Evolutionary conservation across 768 basidiomycete species (phyloP), one percentile per base, ranked within the genome.

Genomic region (Dendrothele bispora): DNA sequence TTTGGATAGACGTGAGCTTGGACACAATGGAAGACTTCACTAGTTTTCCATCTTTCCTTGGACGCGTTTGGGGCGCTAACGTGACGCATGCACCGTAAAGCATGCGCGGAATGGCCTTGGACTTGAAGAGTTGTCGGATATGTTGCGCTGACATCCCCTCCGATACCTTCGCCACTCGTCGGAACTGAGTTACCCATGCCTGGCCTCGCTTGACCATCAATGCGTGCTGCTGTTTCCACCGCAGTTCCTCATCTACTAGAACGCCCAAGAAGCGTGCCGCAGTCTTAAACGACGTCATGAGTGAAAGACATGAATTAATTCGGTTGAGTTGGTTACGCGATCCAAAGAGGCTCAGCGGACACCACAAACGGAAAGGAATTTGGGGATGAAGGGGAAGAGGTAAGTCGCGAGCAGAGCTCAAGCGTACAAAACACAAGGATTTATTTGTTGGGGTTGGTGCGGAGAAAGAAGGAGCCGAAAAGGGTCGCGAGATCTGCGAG

Each of bases 401-500:
- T n/a, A 40, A 60, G 42, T 62, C 68, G 82, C 84, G 84, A 86
- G 84, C 78, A 63, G 71, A 64, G 78, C 86, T 85, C 83, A 82
- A 85, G 83, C 83, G 82, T 64, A 69, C 66, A 69, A 66, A 60
- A 66, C 56, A 63, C 55, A 56, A 52, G 61, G 56, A 56, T n/a
- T n/a, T 55, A 52, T 63, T 54, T 51, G 55, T 55, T 51, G 51
- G 57, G 69, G 68, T 76, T 85, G 79, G 61, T 57, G 56, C 67
- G 70, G 68, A 75, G 86, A 78, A 15, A n/a, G 15, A 44, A 22
- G 43, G 36, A 71, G 83, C 85, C 86, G 86, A 77, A 83, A 89
- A 91, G 89, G 89, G 89, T 91, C 88, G 88, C 88, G 88, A 91
- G 89, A 79, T 15, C 80, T 84, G 88, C n/a, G n/a, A n/a, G 61